Evolutionary conservation across 2,329 filamentous ascomycete genomes (phyloP).

Genomic region (Microascus cirrosus): DNA sequence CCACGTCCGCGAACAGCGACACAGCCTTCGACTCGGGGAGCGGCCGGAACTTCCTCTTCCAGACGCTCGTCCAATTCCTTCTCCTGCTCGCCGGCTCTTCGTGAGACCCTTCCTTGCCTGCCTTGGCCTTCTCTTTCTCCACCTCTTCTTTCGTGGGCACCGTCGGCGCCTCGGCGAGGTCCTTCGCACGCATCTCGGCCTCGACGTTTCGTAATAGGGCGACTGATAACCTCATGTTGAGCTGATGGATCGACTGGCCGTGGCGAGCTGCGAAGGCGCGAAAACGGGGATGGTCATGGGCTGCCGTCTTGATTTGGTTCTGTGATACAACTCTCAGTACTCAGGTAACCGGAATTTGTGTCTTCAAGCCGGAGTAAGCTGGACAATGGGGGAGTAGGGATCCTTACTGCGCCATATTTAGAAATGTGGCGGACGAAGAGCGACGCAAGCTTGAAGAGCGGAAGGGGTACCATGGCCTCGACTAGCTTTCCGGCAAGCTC

Average conservation of each 20-base stretch:
- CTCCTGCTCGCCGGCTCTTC: not conserved
- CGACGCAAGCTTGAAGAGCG: conserved; percentile 55
- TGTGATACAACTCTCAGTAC: conserved; percentile 14
- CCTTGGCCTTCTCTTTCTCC: conserved; percentile 13
- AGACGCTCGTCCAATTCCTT: conserved; percentile 45
- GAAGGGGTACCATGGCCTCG: conserved; percentile 49
- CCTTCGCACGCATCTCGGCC: conserved; percentile 46
- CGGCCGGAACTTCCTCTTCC: conserved; percentile 50
- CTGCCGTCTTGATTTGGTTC: conserved; percentile 56
- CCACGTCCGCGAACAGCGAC: conserved; percentile 54
- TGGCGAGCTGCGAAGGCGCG: conserved; percentile 49
- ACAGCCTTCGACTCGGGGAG: conserved; percentile 56
- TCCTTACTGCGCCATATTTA: conserved; percentile 58
- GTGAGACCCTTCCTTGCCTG: conserved; percentile 19
- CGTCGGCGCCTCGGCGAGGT: conserved; percentile 51
- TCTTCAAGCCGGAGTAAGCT: not conserved
- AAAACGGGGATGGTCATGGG: conserved; percentile 53
- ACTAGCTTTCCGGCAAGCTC: not conserved
- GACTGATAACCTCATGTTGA: conserved; percentile 55
- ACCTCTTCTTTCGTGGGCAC: conserved; percentile 54
- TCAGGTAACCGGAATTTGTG: not conserved
- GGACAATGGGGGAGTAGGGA: not conserved
- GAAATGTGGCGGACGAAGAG: conserved; percentile 55
- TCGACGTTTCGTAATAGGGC: conserved; percentile 45
- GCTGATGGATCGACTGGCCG: conserved; percentile 53